Evolutionary conservation across 139 green algal genomes (phyloP), one percentile per base, ranked within the genome.

Genomic region (Pleodorina starrii): DNA sequence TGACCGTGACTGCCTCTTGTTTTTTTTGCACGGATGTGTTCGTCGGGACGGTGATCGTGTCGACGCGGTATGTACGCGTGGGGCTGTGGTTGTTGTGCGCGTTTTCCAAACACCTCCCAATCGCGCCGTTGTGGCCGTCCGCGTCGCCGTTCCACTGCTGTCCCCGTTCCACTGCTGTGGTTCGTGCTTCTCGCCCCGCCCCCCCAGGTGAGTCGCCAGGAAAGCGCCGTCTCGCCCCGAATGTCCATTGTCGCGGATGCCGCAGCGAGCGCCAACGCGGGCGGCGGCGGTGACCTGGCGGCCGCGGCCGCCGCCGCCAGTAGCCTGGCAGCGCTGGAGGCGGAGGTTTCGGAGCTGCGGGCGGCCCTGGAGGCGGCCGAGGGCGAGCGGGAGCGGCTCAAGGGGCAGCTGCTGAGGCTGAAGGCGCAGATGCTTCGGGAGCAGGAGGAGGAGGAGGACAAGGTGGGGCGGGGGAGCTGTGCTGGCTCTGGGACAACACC

Each of bases 341-440:
- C 29, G 1, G 90, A 92, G 90, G 89, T 86, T 19, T 44, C 38
- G 14, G 87, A 84, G 66, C 66, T 91, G 48, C 77, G 69, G 25
- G 40, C 9, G 7, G 77, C 59, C 25, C 48, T 93, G 48, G 87
- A 90, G 32, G 87, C 46, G 50, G 51, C 54, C 14, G 90, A 93
- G 23, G 40, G 27, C 1, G 90, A 93, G 73, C 48, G 75, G 17
- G 86, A 90, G 74, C 44, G 63, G 66, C 54, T 91, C 32, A 80
- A 74, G 50, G 51, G 48, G 43, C 91, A 94, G 91, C 85, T 94
- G 72, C 38, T 68, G 35, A 48, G 90, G 85, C 87, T 96, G 48
- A 96, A 96, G 89, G 59, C 92, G 72, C 89, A 94, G 84, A 94
- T 94, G 92, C 44, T 96, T 27, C 25, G 35, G 46, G 92, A 94